Base-by-base conservation (phyloP, 495 filamentous ascomycete species). In the Penicillium verhagenii region DNA sequence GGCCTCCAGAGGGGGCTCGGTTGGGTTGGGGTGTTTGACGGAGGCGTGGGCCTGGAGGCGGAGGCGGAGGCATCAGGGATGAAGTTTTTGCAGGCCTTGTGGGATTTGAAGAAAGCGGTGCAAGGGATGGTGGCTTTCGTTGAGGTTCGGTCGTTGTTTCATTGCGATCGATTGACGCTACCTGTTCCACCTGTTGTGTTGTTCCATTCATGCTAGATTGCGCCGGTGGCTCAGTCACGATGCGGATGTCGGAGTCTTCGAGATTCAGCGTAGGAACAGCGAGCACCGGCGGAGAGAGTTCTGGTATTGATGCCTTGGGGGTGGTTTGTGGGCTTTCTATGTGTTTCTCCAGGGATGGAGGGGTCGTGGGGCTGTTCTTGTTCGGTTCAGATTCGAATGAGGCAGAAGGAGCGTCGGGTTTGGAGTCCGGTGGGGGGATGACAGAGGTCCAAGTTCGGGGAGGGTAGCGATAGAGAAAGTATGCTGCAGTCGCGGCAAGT, bases 291-390 rank as follows among this genome's bases (percentile, higher is more conserved):
- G 39, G 35, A 10, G 64, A 63, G 40, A 61, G 55, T 31, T 24
- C 69, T 39, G 66, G 61, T 16, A 67, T 64, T 25, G 67, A 67
- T 4, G 76, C 73, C 59, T 80, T 81, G 4, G 82, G 81, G 6
- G 81, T 83, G 1, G 69, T 71, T 48, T 79, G 74, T 3, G 71
- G 53, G 33, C 72, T 75, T 6, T 72, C 64, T 26, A 48, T 56
- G 40, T 56, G 64, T 25, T 14, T 65, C 35, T 57, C 54, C 47
- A 45, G 33, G 18, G 40, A 38, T 40, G 42, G 54, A 40, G 50
- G 35, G 37, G 42, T 52, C 26, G 54, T 31, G 28, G 39, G 3
- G 38, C 16, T 33, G 51, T 29, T 28, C 24, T 44, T 62, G 52
- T 56, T 35, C n/a, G 53, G 21, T 46, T 56, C 20, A 35, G 43